These are phyloP conservation scores for Fusarium sp. DNA, from an alignment of 2,329 filamentous ascomycete genomes.

Conservation along the genomic window DNA sequence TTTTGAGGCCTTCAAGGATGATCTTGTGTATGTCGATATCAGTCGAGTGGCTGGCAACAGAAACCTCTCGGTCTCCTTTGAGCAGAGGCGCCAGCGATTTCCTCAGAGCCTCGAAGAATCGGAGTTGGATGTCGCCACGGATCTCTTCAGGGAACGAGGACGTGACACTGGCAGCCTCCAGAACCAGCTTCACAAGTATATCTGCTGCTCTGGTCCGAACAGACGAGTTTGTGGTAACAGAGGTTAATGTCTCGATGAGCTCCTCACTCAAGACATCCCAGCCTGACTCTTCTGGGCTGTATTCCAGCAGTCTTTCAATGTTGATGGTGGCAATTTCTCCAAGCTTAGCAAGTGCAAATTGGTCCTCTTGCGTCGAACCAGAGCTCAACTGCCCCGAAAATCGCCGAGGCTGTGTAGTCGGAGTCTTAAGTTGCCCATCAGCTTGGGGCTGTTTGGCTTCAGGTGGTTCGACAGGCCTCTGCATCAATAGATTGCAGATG, in stretches of 20 bases:
- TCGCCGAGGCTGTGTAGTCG: conserved; percentile 57
- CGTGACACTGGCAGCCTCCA: conserved; percentile 69
- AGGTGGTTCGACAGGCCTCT: conserved; percentile 41
- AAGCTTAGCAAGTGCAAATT: conserved; percentile 78
- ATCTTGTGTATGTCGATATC: conserved; percentile 86
- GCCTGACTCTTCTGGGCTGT: conserved; percentile 75
- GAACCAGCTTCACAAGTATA: conserved; percentile 68
- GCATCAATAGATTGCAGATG: conserved; percentile 76
- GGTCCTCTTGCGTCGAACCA: conserved; percentile 70
- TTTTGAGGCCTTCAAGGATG: conserved; percentile 82
- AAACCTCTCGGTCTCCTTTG: conserved; percentile 61
- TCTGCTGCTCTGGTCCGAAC: conserved; percentile 73
- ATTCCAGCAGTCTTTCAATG: conserved; percentile 77
- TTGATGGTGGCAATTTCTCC: conserved; percentile 81
- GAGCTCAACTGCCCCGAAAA: conserved; percentile 58
- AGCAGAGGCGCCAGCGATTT: conserved; percentile 69
- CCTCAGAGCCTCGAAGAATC: conserved; percentile 75
- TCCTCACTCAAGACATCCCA: conserved; percentile 77
- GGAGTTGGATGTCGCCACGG: conserved; percentile 75
- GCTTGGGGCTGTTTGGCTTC: conserved; percentile 32
- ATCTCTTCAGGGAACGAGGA: conserved; percentile 62
- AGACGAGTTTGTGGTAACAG: conserved; percentile 59
- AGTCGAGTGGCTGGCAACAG: conserved; percentile 69
- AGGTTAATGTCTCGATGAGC: conserved; percentile 64
- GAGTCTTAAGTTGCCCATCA: conserved; percentile 50